Conservation (phyloP, 805 yeast species). For the Wickerhamiella parazyma region DNA sequence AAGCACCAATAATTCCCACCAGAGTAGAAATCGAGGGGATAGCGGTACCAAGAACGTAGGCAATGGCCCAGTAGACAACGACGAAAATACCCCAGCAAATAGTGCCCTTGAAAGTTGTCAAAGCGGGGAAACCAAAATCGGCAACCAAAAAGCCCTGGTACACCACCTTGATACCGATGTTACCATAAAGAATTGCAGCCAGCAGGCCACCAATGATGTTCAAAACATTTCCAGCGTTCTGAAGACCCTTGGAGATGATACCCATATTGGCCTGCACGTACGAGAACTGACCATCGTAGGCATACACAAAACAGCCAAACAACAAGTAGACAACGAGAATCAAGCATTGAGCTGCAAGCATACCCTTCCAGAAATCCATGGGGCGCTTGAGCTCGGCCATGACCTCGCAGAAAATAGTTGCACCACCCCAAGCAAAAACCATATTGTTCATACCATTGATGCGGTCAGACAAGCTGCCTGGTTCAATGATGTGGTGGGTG, state of each 20-base stretch:
- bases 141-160: constrained; percentile 30
- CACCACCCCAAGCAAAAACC: constrained; percentile 36
- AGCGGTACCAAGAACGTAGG: constrained; percentile 33
- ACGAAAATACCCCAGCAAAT: constrained; percentile 29
- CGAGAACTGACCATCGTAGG: constrained; percentile 34
- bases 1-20: constrained; percentile 30
- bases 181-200: constrained; percentile 35
- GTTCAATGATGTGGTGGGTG: constrained; percentile 1
- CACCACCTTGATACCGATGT: constrained; percentile 34
- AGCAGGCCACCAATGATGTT: constrained; percentile 30
- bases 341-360: constrained; percentile 31
- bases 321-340: constrained; percentile 31
- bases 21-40: constrained; percentile 32
- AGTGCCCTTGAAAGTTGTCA: constrained; percentile 21
- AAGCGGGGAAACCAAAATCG: constrained; percentile 24
- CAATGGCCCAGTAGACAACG: constrained; percentile 32
- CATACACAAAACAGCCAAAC: constrained; percentile 33
- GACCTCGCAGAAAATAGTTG: constrained; percentile 23
- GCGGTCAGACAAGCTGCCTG: constrained; percentile 3
- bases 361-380: constrained; percentile 36
- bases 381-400: constrained; percentile 38
- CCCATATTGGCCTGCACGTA: constrained; percentile 31
- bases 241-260: constrained; percentile 24
- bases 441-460: constrained; percentile 28
- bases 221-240: constrained; percentile 29